These are phyloP conservation scores for Russula vinacea DNA, from an alignment of 768 basidiomycete genomes.

Conservation along the genomic window DNA sequence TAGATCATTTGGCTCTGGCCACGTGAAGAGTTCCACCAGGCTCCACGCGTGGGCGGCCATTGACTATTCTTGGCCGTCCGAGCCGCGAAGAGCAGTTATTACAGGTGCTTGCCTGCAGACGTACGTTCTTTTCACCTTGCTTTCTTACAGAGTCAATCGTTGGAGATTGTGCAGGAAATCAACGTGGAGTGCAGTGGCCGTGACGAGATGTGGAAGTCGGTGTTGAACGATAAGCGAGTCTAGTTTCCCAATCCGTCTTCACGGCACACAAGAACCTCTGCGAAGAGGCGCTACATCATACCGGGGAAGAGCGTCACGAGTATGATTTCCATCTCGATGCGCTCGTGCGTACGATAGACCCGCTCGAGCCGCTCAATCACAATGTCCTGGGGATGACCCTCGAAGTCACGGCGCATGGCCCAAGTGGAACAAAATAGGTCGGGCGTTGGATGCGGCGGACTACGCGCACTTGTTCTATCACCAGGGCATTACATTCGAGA, in stretches of 20 bases:
- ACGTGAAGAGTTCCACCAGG: constrained; percentile 32
- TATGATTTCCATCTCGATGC: constrained; percentile 99
- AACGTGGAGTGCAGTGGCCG: constrained; percentile 89
- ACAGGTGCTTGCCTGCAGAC: constrained; percentile 66
- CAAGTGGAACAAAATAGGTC: too few species aligned
- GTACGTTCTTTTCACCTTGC: constrained; percentile 47
- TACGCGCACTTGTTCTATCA: too few species aligned
- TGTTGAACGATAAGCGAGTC: too few species aligned
- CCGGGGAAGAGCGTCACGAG: constrained; percentile 97
- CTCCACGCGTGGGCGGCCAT: constrained; percentile 29
- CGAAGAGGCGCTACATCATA: constrained; percentile 93
- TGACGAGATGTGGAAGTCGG: too few species aligned
- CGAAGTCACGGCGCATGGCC: too few species aligned
- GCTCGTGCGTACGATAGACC: constrained; percentile 81
- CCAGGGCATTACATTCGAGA: too few species aligned
- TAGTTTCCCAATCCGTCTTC: too few species aligned
- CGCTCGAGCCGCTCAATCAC: constrained; percentile 87
- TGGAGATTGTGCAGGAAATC: constrained; percentile 56
- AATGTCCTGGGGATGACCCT: too few species aligned
- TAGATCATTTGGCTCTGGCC: constrained; percentile 40
- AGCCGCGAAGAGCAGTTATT: constrained; percentile 84
- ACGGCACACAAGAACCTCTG: constrained; percentile 87
- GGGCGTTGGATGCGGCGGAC: too few species aligned
- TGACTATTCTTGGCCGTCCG: constrained; percentile 39
- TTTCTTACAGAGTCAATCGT: constrained; percentile 13